These are phyloP conservation scores for Tolypocladium pustulatum DNA, from an alignment of 2,329 filamentous ascomycete species.

Conservation along the genomic window DNA sequence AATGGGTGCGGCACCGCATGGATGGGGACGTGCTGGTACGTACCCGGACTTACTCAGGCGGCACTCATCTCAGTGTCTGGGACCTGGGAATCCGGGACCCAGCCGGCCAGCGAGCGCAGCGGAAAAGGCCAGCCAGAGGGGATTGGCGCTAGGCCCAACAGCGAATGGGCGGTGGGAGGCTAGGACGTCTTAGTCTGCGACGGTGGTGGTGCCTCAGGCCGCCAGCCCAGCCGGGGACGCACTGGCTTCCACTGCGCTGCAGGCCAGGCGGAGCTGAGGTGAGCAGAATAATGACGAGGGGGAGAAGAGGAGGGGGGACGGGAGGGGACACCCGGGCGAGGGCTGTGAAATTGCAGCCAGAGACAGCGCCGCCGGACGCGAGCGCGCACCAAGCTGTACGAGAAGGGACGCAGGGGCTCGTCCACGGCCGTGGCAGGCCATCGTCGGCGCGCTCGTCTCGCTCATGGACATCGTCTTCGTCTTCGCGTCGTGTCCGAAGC, in stretches of 20 bases:
- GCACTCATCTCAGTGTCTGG: constrained; percentile 1
- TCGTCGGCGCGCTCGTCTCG: not conserved
- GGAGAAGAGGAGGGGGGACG: not conserved
- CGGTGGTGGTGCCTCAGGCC: constrained; percentile 8
- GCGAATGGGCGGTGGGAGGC: constrained; percentile 22
- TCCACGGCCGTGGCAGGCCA: not conserved
- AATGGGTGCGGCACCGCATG: constrained; percentile 1
- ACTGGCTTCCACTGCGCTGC: not conserved
- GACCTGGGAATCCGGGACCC: not conserved
- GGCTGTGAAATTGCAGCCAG: constrained; percentile 1
- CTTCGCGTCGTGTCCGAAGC: not conserved
- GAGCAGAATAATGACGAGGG: not conserved
- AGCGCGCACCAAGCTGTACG: not conserved
- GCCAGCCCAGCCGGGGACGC: not conserved
- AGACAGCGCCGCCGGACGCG: not conserved
- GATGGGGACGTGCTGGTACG: constrained; percentile 9
- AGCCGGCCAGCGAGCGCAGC: not conserved
- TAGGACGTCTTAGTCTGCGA: constrained; percentile 20
- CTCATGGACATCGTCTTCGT: not conserved
- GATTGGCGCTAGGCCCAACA: constrained; percentile 23
- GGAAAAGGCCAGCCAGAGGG: constrained; percentile 5
- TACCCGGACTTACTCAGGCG: constrained; percentile 3
- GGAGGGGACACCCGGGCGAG: not conserved
- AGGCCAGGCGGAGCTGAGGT: not conserved
- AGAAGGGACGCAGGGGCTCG: not conserved